Conservation (phyloP, 129 eudicot species). For the Erigeron canadensis region DNA sequence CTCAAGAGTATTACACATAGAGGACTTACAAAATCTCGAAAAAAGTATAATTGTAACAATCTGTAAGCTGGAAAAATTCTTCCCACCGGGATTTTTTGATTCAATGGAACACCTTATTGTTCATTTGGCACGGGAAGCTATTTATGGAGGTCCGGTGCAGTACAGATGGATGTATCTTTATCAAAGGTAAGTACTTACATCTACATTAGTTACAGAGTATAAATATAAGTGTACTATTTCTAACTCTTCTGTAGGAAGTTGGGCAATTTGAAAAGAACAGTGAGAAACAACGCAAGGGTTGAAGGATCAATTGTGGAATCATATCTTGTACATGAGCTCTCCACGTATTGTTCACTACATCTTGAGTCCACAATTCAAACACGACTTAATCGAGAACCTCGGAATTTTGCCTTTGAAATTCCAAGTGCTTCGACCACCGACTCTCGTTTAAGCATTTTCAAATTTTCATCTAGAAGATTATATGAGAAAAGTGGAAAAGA, state of each 20-base stretch:
- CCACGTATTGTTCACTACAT: constrained; percentile 3
- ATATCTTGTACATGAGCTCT: not conserved
- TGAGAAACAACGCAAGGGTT: not conserved
- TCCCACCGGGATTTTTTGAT: not conserved
- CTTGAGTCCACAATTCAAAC: not conserved
- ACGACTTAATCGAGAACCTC: not conserved
- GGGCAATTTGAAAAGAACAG: not conserved
- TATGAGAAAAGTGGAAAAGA: not conserved
- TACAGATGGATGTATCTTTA: not conserved
- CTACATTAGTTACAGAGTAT: not conserved
- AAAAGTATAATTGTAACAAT: constrained; percentile 11
- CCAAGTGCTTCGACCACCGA: not conserved
- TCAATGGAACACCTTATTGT: constrained; percentile 16
- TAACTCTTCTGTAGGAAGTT: not conserved
- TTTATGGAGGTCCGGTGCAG: not conserved
- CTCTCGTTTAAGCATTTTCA: not conserved
- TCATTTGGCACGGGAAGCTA: not conserved
- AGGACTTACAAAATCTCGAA: not conserved
- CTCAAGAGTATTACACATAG: not conserved
- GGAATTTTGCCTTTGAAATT: not conserved
- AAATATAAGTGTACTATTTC: not conserved
- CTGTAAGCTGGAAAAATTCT: not conserved
- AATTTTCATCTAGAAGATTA: not conserved
- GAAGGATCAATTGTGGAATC: not conserved
- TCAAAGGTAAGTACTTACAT: not conserved